Percentiles rank a stretch among this genome's conserved stretches.
Evolutionary conservation across 2,329 filamentous ascomycete genomes (phyloP).

Genomic region (Claviceps spartinae): DNA sequence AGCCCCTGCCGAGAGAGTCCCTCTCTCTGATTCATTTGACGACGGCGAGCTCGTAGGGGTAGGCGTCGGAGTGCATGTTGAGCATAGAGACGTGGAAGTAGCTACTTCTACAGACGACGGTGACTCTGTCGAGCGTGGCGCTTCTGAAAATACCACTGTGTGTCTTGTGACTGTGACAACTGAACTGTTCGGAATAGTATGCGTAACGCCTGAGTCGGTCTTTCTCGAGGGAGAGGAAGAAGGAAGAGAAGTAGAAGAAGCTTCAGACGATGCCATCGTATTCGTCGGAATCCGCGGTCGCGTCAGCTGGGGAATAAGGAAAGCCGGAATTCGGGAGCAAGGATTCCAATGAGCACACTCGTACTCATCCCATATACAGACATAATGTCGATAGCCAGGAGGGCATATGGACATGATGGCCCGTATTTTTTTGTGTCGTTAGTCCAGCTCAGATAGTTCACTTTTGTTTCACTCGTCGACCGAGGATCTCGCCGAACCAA

Average conservation of each 20-base stretch:
- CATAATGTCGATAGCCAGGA: constrained; percentile 20
- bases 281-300: background rate
- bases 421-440: background rate
- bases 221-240: constrained; percentile 7
- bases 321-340: constrained; percentile 17
- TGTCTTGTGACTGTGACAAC: constrained; percentile 22
- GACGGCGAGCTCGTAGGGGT: background rate
- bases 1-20: constrained; percentile 15
- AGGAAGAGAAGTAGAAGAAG: background rate
- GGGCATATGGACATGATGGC: constrained; percentile 13
- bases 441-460: background rate
- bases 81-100: background rate
- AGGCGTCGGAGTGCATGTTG: background rate
- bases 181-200: constrained; percentile 22
- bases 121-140: constrained; percentile 10
- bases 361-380: constrained; percentile 21
- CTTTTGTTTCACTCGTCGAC: background rate
- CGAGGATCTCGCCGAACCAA: too few species aligned
- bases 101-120: background rate
- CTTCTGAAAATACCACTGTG: constrained; percentile 19
- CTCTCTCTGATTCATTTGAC: background rate
- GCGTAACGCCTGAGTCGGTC: constrained; percentile 24
- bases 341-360: constrained; percentile 34
- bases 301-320: constrained; percentile 15
- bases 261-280: background rate